A percentile compares a stretch with the other conserved stretches of the same genome.
phyloP scores from a whole-genome alignment of 169 alveolate genomes.

The Eimeria acervulina region DNA sequence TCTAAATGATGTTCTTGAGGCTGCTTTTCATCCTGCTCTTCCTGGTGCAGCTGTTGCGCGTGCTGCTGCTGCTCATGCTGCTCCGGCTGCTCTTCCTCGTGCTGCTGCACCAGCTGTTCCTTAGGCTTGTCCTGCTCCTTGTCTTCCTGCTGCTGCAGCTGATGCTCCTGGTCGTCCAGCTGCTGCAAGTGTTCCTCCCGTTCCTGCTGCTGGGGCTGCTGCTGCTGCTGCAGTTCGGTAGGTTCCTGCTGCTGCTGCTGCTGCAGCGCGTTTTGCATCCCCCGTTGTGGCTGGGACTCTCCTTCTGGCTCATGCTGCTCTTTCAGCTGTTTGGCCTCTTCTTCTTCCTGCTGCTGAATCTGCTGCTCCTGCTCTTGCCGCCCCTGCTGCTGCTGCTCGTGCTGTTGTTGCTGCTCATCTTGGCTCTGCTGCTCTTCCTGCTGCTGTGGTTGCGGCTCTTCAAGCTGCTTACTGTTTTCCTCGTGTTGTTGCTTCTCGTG shows the following conservation, averaged over 20 bases:
- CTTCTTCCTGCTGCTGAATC: not conserved
- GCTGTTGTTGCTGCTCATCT: not conserved
- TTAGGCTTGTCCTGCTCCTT: not conserved
- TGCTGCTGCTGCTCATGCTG: not conserved
- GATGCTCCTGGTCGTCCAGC: not conserved
- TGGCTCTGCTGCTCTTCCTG: not conserved
- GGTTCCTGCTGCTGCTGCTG: not conserved
- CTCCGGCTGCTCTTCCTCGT: not conserved
- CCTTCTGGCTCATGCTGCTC: not conserved
- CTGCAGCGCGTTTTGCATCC: not conserved
- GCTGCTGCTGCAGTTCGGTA: not conserved
- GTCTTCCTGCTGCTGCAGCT: not conserved
- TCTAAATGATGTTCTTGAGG: not conserved
- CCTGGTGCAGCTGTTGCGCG: not conserved
- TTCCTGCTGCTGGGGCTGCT: not conserved
- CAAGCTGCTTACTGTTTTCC: not conserved
- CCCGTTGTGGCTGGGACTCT: not conserved
- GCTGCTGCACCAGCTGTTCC: not conserved
- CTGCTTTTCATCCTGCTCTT: not conserved
- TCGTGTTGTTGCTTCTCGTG: not conserved
- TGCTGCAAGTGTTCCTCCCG: not conserved
- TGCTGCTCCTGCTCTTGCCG: conserved; percentile 4
- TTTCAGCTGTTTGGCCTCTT: not conserved
- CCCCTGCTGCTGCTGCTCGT: not conserved
- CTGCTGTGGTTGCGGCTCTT: not conserved